Base-by-base conservation (phyloP, 2,329 filamentous ascomycete genomes). In the Simplicillium sp. region DNA sequence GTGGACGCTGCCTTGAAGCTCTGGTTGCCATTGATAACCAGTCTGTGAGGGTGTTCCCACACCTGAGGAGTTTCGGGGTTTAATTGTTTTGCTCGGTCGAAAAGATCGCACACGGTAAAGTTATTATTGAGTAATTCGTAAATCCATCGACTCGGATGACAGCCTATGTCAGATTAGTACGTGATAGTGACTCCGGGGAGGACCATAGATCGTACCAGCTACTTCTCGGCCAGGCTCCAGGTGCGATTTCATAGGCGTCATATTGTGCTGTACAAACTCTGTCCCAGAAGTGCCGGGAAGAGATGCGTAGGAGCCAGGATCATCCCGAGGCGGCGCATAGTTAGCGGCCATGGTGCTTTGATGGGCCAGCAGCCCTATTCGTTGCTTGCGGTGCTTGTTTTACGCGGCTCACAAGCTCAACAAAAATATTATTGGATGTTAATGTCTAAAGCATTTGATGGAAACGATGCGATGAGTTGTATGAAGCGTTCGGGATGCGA, bases 21-120 rank as follows among this genome's bases (percentile, higher is more conserved):
- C 42, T 67, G 64, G 37, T 66, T 65, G 25, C 62, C 62, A 38
- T 64, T 63, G 43, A 64, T 56, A 13, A 58, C 56, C 13, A 66
- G 49, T 40, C 53, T 54, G 37, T 65, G 62, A 12, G 50, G 41
- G 39, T 65, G 62, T 31, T 62, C 49, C 57, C 60, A 60, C 17
- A 52, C 41, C 37, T 53, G 59, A 16, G 57, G 51, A 28, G 48
- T 47, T 8, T 61, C 50, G n/a, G 57, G 32, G n/a, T 53, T 49
- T 17, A 52, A 50, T 34, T 50, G 47, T 41, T 54, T 47, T 15
- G 58, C 54, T 54, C 58, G 50, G n/a, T 58, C 49, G 40, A 64
- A 60, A 40, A 64, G 49, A 43, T 64, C 53, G 48, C 59, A 61
- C 16, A 50, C 49, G 25, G 56, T 54, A 38, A 65, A 59, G 37